These are phyloP conservation scores for Papilionanthe hybrid DNA, from an alignment of 116 monocot genomes.

Conservation along the genomic window DNA sequence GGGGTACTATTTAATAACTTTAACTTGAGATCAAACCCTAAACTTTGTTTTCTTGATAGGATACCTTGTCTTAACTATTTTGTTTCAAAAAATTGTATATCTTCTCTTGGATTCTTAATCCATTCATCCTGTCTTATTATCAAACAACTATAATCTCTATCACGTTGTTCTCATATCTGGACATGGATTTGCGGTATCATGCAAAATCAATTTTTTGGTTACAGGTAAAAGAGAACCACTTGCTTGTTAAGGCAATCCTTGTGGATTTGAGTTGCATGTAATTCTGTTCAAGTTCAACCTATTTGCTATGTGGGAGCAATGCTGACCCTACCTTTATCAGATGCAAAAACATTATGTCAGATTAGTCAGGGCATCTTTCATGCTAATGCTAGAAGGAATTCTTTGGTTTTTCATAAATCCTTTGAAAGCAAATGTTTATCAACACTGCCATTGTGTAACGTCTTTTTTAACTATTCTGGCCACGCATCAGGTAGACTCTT, in stretches of 20 bases:
- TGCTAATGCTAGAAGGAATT: conserved; percentile 6
- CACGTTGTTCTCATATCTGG: too few relatives aligned
- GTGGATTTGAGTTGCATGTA: conserved; percentile 2
- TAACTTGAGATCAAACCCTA: too few relatives aligned
- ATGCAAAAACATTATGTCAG: conserved; percentile 7
- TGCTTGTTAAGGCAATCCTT: not conserved
- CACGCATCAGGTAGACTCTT: conserved; percentile 12
- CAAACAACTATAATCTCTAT: too few relatives aligned
- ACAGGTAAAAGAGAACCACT: not conserved
- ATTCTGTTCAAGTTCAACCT: not conserved
- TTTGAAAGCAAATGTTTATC: conserved; percentile 15
- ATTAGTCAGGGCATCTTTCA: not conserved
- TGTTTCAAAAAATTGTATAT: too few relatives aligned
- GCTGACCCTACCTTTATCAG: conserved; percentile 24
- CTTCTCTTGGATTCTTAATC: too few relatives aligned
- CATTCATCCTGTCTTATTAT: too few relatives aligned
- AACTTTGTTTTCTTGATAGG: too few relatives aligned
- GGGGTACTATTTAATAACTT: too few relatives aligned
- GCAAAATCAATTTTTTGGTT: conserved; percentile 1
- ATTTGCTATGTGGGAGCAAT: conserved; percentile 36
- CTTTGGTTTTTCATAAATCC: conserved; percentile 6
- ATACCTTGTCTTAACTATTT: too few relatives aligned
- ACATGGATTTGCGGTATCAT: too few relatives aligned
- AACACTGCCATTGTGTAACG: conserved; percentile 13
- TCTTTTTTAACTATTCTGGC: conserved; percentile 5